Percentiles rank a stretch among this genome's conserved stretches.
Evolutionary conservation across 495 filamentous ascomycete genomes (phyloP).

Genomic region (Podospora didyma): DNA sequence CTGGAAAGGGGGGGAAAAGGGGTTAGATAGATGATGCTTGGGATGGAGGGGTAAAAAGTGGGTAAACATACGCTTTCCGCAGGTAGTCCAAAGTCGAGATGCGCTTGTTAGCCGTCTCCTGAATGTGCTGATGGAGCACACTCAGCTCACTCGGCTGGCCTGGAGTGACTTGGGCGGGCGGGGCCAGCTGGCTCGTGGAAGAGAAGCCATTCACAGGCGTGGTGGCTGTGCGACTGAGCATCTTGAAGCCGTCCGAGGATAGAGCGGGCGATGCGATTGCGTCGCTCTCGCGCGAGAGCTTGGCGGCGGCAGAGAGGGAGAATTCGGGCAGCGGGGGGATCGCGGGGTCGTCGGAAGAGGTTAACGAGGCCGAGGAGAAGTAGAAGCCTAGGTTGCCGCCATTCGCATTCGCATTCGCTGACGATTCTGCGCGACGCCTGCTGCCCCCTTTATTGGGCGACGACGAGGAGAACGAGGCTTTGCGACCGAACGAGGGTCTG

Average conservation of each 20-base stretch:
- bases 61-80: conserved; percentile 70
- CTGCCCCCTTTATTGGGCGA: conserved; percentile 21
- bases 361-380: not conserved
- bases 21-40: not conserved
- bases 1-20: conserved; percentile 38
- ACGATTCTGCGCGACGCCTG: conserved; percentile 38
- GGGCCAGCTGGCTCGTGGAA: conserved; percentile 24
- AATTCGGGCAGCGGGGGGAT: conserved; percentile 35
- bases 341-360: conserved; percentile 25
- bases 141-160: conserved; percentile 35
- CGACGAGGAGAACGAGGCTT: conserved; percentile 39
- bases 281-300: conserved; percentile 31
- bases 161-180: conserved; percentile 26
- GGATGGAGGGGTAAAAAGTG: not conserved
- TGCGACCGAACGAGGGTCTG: conserved; percentile 41
- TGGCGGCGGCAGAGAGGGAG: conserved; percentile 36
- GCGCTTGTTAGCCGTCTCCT: conserved; percentile 83
- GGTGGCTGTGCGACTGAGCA: conserved; percentile 38
- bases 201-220: conserved; percentile 24
- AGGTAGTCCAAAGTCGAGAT: conserved; percentile 96
- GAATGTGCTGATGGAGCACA: conserved; percentile 71
- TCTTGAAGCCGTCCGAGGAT: conserved; percentile 38
- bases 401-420: conserved; percentile 5
- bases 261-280: conserved; percentile 30
- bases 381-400: conserved; percentile 6